Evolutionary conservation across 2,329 filamentous ascomycete species (phyloP).

Genomic region (Aphanocladium album): DNA sequence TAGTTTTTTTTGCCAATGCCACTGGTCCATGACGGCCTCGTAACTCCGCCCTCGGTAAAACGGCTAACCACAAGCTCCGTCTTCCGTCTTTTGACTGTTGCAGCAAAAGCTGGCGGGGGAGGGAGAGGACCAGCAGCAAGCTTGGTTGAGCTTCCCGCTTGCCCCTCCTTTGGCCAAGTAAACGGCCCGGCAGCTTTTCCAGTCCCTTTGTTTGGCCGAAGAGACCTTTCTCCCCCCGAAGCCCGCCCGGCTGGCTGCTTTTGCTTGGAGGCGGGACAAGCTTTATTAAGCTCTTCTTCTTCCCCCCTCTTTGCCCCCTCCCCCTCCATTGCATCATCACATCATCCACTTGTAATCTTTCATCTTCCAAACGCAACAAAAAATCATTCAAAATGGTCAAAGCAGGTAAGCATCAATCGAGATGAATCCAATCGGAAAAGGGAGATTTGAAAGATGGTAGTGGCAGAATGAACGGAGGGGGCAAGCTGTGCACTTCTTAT

Average conservation of each 20-base stretch:
- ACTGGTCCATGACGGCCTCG: constrained; percentile 3
- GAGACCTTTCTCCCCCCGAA: neutral
- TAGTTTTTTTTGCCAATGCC: neutral
- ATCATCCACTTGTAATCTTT: constrained; percentile 16
- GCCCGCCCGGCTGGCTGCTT: no score
- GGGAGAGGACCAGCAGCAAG: no score
- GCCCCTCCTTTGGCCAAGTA: no score
- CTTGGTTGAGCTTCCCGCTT: no score
- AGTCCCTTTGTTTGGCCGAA: neutral
- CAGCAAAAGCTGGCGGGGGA: no score
- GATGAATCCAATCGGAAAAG: constrained; percentile 10
- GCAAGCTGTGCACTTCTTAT: constrained; percentile 9
- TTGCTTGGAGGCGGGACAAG: constrained; percentile 7
- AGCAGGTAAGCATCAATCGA: constrained; percentile 65
- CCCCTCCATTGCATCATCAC: constrained; percentile 13
- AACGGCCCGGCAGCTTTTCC: no score
- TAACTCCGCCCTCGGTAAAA: constrained; percentile 6
- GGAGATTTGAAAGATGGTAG: constrained; percentile 1
- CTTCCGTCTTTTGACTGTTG: neutral
- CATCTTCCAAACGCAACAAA: constrained; percentile 22
- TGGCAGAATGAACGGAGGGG: constrained; percentile 9
- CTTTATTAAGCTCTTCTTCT: constrained; percentile 6
- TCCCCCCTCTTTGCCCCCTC: constrained; percentile 11
- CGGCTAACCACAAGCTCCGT: neutral
- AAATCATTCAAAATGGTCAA: constrained; percentile 89